Evolutionary conservation across 768 basidiomycete genomes (phyloP), one percentile per base, ranked within the genome.

Genomic region (Tulasnella sp.): DNA sequence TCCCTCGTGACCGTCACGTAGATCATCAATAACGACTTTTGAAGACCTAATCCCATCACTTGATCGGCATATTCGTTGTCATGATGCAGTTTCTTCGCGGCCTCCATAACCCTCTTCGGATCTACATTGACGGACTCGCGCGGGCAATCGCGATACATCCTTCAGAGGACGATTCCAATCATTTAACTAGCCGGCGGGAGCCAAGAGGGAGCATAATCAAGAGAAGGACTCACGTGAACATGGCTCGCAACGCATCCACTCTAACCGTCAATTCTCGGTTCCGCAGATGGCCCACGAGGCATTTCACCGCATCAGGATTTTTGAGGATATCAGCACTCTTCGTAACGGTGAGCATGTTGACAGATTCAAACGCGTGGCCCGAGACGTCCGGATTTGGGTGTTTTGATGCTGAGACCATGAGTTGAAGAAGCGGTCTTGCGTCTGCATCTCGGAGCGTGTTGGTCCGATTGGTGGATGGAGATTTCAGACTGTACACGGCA

Each of bases 331-430:
- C 43, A 21, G 23, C n/a, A 13, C 30, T n/a, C 27, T 58, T 58
- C 15, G 23, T 42, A 29, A 45, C 19, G 4, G 55, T 58, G 4
- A 58, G 44, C 41, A 58, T 58, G 2, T 41, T 48, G 5, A 58
- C 34, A 1, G 55, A 24, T 13, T 43, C 21, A 34, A 58, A 58
- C 17, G 55, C 55, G 23, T 58, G 55, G 19, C 21, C 55, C 2
- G 55, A 10, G 17, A 47, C 32, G 21, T 48, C 21, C 15, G 21
- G 17, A 27, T 58, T 44, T 13, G 43, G 44, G 15, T 29, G 43
- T 19, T 58, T 58, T n/a, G 55, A 58, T 17, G 55, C 55, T n/a
- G 42, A 21, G 32, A 48, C 44, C 55, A 58, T 58, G 7, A 58
- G 26, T n/a, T 50, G 42, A 5, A 58, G 32, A 4, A 58, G 21